Base-by-base conservation (phyloP, 2,329 filamentous ascomycete species). In the Nigrospora sphaerica region DNA sequence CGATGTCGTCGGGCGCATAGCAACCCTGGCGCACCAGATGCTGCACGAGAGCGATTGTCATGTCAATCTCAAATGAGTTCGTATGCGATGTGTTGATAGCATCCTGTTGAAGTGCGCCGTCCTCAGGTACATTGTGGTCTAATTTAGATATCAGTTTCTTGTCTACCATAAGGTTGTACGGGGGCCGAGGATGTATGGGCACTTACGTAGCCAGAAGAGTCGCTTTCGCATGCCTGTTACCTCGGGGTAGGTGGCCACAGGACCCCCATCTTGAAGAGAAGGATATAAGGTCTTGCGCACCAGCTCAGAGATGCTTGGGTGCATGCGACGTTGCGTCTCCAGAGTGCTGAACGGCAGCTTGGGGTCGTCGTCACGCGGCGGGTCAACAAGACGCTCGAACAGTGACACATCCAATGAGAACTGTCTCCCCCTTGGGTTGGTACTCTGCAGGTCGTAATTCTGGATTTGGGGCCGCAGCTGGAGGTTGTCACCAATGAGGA, bases 1-100 rank as follows among this genome's bases (percentile, higher is more conserved):
- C 83, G 48, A 91, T 86, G 2, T 89, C 81, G 0, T 68, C 69
- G 0, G 65, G 62, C 0, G 59, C 61, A 57, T 90, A 88, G 0
- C 54, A 57, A 0, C 84, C 84, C 56, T 90, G 85, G 0, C 73
- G 70, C 6, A 85, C 67, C 1, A 91, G 62, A 55, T 91, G 84
- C 0, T 71, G 72, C 0, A 88, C 79, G 0, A 90, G 62, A 0
- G 77, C 74, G 7, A 71, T 65, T 0, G 76, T 74, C 79, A 91
- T 83, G 0, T 79, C 67, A 0, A 84, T 69, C 56, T 91, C 86
- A 58, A 69, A 83, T 0, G 55, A 43, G 46, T 86, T 85, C 11
- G 69, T 70, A 42, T 71, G 69, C 0, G 78, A 81, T 2, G 66
- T 77, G 18, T 62, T 60, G 1, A 57, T 54, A 0, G 62, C 49